Conservation (phyloP, 2,329 filamentous ascomycete species). For the Alternaria longipes region DNA sequence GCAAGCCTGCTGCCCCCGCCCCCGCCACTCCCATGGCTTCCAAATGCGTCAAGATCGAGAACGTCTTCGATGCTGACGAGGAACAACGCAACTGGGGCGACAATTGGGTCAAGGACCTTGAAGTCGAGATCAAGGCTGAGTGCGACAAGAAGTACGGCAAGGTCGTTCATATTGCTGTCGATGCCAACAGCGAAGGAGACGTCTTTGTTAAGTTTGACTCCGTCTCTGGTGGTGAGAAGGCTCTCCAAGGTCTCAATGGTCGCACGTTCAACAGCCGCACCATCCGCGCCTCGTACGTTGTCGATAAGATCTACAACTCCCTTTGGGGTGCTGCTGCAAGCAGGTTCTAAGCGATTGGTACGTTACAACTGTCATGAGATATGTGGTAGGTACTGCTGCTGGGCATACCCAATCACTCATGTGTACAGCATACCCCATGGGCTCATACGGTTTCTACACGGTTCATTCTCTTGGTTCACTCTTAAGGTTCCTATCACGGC, state of each 20-base stretch:
- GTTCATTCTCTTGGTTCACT: background rate
- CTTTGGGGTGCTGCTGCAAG: slow-evolving; percentile 63
- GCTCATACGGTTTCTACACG: slow-evolving; percentile 1
- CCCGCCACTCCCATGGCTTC: slow-evolving; percentile 85
- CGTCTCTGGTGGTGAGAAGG: slow-evolving; percentile 93
- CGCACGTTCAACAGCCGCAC: slow-evolving; percentile 92
- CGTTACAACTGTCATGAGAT: slow-evolving; percentile 17
- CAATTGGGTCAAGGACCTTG: slow-evolving; percentile 87
- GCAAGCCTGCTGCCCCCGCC: slow-evolving; percentile 80
- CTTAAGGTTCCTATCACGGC: slow-evolving; percentile 5
- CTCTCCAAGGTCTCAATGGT: slow-evolving; percentile 96
- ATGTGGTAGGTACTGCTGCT: slow-evolving; percentile 10
- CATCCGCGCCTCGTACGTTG: slow-evolving; percentile 94
- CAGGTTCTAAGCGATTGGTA: slow-evolving; percentile 37
- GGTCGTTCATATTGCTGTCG: slow-evolving; percentile 95
- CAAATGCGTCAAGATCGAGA: slow-evolving; percentile 92
- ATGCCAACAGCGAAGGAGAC: slow-evolving; percentile 92
- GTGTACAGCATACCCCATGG: slow-evolving; percentile 10
- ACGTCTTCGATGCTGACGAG: slow-evolving; percentile 91
- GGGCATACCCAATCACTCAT: slow-evolving; percentile 16
- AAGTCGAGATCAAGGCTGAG: slow-evolving; percentile 91
- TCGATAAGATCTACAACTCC: slow-evolving; percentile 98
- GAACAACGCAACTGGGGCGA: slow-evolving; percentile 37
- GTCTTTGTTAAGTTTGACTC: slow-evolving; percentile 99
- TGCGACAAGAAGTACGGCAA: slow-evolving; percentile 96